Conservation (phyloP, 2,329 filamentous ascomycete genomes). For the Calonectria montana region DNA sequence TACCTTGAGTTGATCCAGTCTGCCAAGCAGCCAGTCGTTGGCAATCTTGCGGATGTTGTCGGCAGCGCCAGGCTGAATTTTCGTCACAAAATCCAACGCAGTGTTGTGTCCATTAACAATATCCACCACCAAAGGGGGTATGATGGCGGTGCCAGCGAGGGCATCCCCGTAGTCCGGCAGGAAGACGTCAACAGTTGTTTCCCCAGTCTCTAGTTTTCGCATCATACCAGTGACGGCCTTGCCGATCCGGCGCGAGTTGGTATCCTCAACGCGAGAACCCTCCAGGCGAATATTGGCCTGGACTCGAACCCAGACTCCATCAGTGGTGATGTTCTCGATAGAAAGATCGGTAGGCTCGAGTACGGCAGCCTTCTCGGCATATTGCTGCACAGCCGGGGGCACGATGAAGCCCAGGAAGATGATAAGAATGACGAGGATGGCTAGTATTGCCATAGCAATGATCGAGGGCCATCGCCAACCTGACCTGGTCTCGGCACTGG, state of each 20-base stretch:
- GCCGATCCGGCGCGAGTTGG: constrained; percentile 79
- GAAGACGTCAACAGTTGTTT: constrained; percentile 80
- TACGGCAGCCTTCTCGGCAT: constrained; percentile 84
- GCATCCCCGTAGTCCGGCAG: constrained; percentile 85
- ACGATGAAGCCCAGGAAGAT: constrained; percentile 84
- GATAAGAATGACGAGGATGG: constrained; percentile 71
- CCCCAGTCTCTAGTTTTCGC: constrained; percentile 77
- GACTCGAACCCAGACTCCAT: constrained; percentile 82
- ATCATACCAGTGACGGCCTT: constrained; percentile 84
- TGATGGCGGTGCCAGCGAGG: constrained; percentile 78
- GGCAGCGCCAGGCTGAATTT: constrained; percentile 80
- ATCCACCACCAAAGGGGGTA: constrained; percentile 81
- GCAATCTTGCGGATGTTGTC: constrained; percentile 83
- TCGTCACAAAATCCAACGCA: constrained; percentile 80
- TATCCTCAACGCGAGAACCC: constrained; percentile 77
- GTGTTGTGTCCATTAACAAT: constrained; percentile 84
- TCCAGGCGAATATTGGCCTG: constrained; percentile 87
- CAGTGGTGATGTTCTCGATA: constrained; percentile 83
- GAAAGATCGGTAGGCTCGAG: constrained; percentile 87
- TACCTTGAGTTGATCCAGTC: constrained; percentile 76
- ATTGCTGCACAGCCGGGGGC: constrained; percentile 84
- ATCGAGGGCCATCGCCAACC: constrained; percentile 77
- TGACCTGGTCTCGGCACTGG: constrained; percentile 39
- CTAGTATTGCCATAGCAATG: constrained; percentile 77
- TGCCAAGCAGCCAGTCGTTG: constrained; percentile 89